These are phyloP conservation scores for Camellia sinensis DNA, from an alignment of 148 eudicot genomes.

Conservation along the genomic window DNA sequence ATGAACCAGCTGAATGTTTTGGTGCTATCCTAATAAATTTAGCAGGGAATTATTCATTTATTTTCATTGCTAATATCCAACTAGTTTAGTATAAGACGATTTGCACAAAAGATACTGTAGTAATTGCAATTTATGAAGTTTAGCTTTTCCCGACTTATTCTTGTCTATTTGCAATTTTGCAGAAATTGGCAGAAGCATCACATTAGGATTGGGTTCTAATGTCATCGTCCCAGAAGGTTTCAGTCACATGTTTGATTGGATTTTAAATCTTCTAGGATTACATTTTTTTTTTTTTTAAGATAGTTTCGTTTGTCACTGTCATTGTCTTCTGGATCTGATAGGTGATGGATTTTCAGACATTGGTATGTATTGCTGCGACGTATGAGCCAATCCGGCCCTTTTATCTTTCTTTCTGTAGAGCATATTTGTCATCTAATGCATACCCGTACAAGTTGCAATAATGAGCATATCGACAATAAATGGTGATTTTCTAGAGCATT, in stretches of 20 bases:
- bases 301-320: background rate
- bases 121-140: background rate
- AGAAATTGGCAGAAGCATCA: conserved; percentile 44
- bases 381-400: background rate
- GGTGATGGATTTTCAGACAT: conserved; percentile 12
- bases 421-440: background rate
- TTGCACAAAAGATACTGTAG: background rate
- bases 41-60: background rate
- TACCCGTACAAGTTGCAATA: background rate
- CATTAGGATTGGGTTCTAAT: conserved; percentile 29
- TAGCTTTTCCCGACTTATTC: background rate
- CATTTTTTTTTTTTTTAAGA: background rate
- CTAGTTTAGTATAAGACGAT: background rate
- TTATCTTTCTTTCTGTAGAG: background rate
- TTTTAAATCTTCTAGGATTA: conserved; percentile 12
- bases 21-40: background rate
- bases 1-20: background rate
- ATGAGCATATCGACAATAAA: background rate
- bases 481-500: conserved; percentile 1
- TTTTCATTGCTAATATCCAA: background rate
- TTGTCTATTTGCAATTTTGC: conserved; percentile 19
- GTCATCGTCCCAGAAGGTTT: background rate
- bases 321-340: background rate
- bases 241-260: conserved; percentile 19
- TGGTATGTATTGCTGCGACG: background rate